phyloP scores from a whole-genome alignment of 2,329 filamentous ascomycete species.

The Periconia macrospinosa region DNA sequence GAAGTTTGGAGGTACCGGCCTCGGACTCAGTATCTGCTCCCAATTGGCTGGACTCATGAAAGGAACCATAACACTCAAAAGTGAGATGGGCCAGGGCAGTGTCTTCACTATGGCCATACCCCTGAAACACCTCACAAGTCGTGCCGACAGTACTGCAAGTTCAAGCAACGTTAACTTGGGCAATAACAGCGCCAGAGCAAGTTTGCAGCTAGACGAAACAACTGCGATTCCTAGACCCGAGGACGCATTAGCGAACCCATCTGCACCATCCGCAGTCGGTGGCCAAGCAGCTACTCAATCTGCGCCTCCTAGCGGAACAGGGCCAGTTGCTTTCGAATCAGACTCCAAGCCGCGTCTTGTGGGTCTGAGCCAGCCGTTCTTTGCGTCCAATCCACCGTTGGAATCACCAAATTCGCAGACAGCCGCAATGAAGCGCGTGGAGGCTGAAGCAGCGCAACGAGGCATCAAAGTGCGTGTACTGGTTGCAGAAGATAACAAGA shows the following conservation, averaged over 20 bases:
- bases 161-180: conserved; percentile 34
- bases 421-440: conserved; percentile 66
- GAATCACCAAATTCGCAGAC: conserved; percentile 63
- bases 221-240: conserved; percentile 22
- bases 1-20: conserved; percentile 85
- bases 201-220: conserved; percentile 29
- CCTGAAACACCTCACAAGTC: conserved; percentile 72
- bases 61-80: conserved; percentile 72
- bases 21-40: conserved; percentile 86
- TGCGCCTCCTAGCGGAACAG: conserved; percentile 6
- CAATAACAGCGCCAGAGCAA: conserved; percentile 26
- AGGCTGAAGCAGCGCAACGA: conserved; percentile 60
- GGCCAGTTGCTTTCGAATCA: conserved; percentile 53
- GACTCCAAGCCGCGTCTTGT: conserved; percentile 77
- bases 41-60: conserved; percentile 84
- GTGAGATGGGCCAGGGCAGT: conserved; percentile 72
- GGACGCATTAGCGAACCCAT: conserved; percentile 33
- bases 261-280: conserved; percentile 35
- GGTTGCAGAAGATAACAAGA: conserved; percentile 78
- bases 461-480: conserved; percentile 73
- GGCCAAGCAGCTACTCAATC: conserved; percentile 20
- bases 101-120: conserved; percentile 84
- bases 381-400: conserved; percentile 55
- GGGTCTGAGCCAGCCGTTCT: conserved; percentile 82
- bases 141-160: conserved; percentile 57